Conservation (phyloP, 2,329 filamentous ascomycete species). For the Laburnicola sp. region DNA sequence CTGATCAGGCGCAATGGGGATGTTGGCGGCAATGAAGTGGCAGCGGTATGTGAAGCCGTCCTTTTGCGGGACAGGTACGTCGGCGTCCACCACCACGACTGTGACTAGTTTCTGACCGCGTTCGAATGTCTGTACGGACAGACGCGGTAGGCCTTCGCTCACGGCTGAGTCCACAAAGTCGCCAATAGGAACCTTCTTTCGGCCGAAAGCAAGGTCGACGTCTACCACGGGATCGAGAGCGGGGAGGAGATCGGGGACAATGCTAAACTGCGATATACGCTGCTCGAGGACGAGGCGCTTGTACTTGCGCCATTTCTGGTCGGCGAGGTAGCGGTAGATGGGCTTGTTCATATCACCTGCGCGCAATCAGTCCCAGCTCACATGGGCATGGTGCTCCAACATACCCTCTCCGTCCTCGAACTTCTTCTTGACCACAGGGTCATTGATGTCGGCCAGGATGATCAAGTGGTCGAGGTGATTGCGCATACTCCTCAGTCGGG, state of each 20-base stretch:
- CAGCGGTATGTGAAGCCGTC: constrained; percentile 80
- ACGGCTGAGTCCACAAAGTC: constrained; percentile 74
- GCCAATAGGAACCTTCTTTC: constrained; percentile 71
- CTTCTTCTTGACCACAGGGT: constrained; percentile 86
- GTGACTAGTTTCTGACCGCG: constrained; percentile 79
- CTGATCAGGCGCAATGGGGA: constrained; percentile 63
- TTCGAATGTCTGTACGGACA: constrained; percentile 85
- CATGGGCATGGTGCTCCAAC: constrained; percentile 28
- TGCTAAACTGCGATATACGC: constrained; percentile 81
- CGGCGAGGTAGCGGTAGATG: constrained; percentile 88
- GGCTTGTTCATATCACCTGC: constrained; percentile 93
- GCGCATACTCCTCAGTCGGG: constrained; percentile 69
- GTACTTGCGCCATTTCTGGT: constrained; percentile 85
- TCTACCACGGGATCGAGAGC: constrained; percentile 77
- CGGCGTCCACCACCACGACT: constrained; percentile 83
- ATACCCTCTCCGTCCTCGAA: constrained; percentile 90
- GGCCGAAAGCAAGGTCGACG: constrained; percentile 78
- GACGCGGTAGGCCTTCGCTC: constrained; percentile 72
- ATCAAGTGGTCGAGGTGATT: constrained; percentile 76
- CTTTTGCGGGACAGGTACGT: constrained; percentile 77
- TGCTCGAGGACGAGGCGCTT: constrained; percentile 78
- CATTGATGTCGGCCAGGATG: constrained; percentile 91
- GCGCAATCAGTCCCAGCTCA: constrained; percentile 5
- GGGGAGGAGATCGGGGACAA: constrained; percentile 86
- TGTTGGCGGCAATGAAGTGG: constrained; percentile 82